Evolutionary conservation across 805 yeast genomes (phyloP).

Genomic region (Candida pseudoglaebosa): DNA sequence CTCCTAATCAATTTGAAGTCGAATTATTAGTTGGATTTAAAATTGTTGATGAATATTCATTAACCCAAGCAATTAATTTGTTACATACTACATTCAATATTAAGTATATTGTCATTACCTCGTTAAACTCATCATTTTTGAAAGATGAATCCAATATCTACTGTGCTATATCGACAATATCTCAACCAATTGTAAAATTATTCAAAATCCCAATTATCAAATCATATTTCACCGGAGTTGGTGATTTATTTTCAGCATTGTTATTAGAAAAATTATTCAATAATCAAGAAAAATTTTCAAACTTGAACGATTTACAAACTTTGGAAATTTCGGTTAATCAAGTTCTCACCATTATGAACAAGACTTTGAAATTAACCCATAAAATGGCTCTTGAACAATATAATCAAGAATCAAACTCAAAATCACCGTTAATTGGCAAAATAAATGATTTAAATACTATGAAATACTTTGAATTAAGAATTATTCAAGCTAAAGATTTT

Average conservation of each 20-base stretch:
- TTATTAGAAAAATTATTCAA: slow-evolving; percentile 57
- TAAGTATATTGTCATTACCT: slow-evolving; percentile 64
- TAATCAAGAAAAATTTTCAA: slow-evolving; percentile 5
- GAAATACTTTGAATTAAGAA: slow-evolving; percentile 69
- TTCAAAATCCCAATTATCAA: slow-evolving; percentile 60
- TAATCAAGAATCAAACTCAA: slow-evolving; percentile 20
- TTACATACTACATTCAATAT: slow-evolving; percentile 50
- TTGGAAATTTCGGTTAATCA: slow-evolving; percentile 45
- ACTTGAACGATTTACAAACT: slow-evolving; percentile 6
- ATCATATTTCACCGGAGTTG: slow-evolving; percentile 92
- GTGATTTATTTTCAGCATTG: slow-evolving; percentile 84
- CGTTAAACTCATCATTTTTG: slow-evolving; percentile 33
- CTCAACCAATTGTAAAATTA: slow-evolving; percentile 15
- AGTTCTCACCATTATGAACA: slow-evolving; percentile 53
- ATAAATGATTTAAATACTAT: slow-evolving; percentile 56
- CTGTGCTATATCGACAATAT: slow-evolving; percentile 22
- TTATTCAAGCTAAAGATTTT: slow-evolving; percentile 55
- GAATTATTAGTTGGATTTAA: slow-evolving; percentile 61
- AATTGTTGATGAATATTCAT: slow-evolving; percentile 34
- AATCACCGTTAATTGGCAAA: slow-evolving; percentile 28
- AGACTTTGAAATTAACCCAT: slow-evolving; percentile 48
- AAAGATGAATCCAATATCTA: slow-evolving; percentile 16
- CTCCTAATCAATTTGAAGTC: slow-evolving; percentile 90
- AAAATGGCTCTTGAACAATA: slow-evolving; percentile 27
- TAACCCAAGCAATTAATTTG: slow-evolving; percentile 43